Percentiles rank a stretch among this genome's conserved stretches.
Conservation (phyloP, 208 protist species). For the Leishmania arabica region DNA sequence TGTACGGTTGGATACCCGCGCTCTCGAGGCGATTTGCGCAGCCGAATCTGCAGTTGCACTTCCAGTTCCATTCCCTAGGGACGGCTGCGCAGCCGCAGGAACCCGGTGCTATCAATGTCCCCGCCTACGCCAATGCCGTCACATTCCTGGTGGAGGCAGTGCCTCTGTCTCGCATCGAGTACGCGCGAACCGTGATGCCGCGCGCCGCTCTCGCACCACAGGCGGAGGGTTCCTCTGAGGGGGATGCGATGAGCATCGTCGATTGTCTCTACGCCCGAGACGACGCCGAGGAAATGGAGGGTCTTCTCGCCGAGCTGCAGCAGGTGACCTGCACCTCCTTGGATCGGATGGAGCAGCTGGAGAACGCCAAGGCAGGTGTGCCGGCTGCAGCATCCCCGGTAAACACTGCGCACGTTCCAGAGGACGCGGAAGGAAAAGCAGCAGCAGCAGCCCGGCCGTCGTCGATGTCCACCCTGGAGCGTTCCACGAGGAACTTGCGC, state of each 20-base stretch:
- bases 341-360: background rate
- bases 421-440: background rate
- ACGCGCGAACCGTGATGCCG: constrained; percentile 20
- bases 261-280: constrained; percentile 13
- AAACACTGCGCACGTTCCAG: background rate
- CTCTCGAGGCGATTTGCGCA: background rate
- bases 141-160: constrained; percentile 34
- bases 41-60: constrained; percentile 13
- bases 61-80: constrained; percentile 15
- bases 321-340: background rate
- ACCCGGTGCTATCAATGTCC: background rate
- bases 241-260: background rate
- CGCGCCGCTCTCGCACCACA: too few species aligned
- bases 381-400: too few species aligned
- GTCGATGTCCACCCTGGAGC: background rate
- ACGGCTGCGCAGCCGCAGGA: constrained; percentile 7
- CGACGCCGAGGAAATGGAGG: constrained; percentile 20
- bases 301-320: constrained; percentile 8
- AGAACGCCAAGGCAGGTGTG: background rate
- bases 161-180: constrained; percentile 27
- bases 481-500: background rate
- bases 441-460: background rate
- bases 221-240: background rate
- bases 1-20: constrained; percentile 38
- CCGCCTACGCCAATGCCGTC: constrained; percentile 22